Conservation (phyloP, 2,329 filamentous ascomycete genomes). For the Grosmannia clavigera region DNA sequence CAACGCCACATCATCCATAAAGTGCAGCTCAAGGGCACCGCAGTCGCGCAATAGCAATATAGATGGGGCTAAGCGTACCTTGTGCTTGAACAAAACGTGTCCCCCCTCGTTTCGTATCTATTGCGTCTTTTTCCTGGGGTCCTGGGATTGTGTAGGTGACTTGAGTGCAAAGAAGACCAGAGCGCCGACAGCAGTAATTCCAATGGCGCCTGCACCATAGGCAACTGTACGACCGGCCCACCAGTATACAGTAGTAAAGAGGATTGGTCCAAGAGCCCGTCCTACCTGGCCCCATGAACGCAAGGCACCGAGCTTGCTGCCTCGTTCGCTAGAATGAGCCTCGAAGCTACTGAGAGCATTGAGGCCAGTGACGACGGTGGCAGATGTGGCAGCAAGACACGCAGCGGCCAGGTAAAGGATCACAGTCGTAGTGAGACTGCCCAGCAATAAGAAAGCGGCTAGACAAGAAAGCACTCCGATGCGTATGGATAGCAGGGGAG, state of each 20-base stretch:
- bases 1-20: too few species aligned
- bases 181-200: conserved; percentile 62
- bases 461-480: conserved; percentile 69
- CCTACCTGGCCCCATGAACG: conserved; percentile 77
- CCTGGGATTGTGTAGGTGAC: conserved; percentile 36
- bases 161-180: conserved; percentile 62
- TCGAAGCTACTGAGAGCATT: conserved; percentile 90
- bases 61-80: not conserved
- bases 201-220: conserved; percentile 67
- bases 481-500: conserved; percentile 68
- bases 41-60: not conserved
- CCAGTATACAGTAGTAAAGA: conserved; percentile 96
- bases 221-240: conserved; percentile 86
- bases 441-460: conserved; percentile 67
- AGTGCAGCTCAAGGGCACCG: too few species aligned
- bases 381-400: conserved; percentile 77
- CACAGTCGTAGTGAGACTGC: conserved; percentile 51
- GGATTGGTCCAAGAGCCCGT: conserved; percentile 69
- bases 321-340: conserved; percentile 65
- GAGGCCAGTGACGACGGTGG: conserved; percentile 86
- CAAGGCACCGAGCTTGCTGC: conserved; percentile 74
- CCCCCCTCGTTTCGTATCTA: not conserved
- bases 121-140: conserved; percentile 6
- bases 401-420: conserved; percentile 74
- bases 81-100: not conserved